Evolutionary conservation across 345 rosid genomes (phyloP).

Genomic region (Lepidium africanum): DNA sequence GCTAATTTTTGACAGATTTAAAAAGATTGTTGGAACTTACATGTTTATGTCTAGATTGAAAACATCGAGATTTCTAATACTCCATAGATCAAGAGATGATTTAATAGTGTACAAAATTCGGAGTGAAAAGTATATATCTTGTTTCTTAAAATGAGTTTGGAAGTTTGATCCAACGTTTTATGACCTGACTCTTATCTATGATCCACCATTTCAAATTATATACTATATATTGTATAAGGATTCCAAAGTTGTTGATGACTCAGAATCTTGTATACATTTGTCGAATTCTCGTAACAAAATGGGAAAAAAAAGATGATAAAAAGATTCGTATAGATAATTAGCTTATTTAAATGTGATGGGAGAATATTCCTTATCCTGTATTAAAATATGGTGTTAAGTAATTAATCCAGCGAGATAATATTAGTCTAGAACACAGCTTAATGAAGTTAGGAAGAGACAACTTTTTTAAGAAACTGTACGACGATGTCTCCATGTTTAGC

Average conservation of each 20-base stretch:
- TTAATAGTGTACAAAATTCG: too few relatives aligned
- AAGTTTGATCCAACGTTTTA: slow-evolving; percentile 14
- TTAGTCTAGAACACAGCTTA: not conserved
- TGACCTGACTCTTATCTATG: not conserved
- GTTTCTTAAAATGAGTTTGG: not conserved
- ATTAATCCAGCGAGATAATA: not conserved
- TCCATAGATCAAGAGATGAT: too few relatives aligned
- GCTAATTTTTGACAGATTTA: too few relatives aligned
- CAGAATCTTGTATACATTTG: slow-evolving; percentile 4
- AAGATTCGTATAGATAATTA: not conserved
- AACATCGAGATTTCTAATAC: too few relatives aligned
- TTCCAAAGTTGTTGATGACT: slow-evolving; percentile 23
- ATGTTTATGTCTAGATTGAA: too few relatives aligned
- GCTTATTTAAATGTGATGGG: not conserved
- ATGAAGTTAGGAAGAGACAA: not conserved
- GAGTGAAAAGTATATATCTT: too few relatives aligned
- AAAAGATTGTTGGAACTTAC: too few relatives aligned
- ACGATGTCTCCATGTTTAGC: slow-evolving; percentile 25
- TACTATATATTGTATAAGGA: not conserved
- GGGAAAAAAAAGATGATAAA: not conserved
- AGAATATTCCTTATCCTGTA: slow-evolving; percentile 7
- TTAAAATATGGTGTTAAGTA: not conserved
- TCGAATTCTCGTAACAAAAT: not conserved
- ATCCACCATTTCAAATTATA: not conserved
- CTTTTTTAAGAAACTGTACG: not conserved